Conservation (phyloP, 139 green algal genomes). For the Chlorella sp. region DNA sequence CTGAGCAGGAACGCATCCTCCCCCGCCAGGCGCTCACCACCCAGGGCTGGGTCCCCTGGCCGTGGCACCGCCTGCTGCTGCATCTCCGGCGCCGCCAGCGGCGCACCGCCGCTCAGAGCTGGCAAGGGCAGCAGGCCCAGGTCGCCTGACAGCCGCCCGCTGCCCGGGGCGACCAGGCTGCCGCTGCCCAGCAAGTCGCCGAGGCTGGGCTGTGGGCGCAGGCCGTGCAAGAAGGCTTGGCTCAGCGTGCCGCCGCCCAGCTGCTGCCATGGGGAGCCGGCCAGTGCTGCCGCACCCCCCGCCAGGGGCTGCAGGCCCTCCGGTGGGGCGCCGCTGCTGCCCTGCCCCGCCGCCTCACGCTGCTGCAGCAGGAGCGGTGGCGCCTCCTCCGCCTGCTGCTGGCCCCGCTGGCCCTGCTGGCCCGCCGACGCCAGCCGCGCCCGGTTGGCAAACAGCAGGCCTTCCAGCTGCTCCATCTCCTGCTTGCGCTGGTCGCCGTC, state of each 20-base stretch:
- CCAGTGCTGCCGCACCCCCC: not conserved
- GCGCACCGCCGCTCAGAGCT: not conserved
- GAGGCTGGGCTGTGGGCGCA: not conserved
- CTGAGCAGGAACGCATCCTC: slow-evolving; percentile 19
- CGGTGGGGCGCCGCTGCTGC: not conserved
- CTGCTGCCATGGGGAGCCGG: not conserved
- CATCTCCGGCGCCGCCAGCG: not conserved
- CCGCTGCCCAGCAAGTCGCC: not conserved
- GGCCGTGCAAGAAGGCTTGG: no score
- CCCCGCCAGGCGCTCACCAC: not conserved
- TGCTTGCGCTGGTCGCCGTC: no score
- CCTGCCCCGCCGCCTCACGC: not conserved
- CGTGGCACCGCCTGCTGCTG: not conserved
- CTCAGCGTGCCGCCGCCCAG: not conserved
- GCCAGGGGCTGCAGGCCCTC: not conserved
- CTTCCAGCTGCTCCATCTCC: no score
- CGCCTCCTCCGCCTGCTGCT: not conserved
- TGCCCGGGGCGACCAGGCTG: not conserved
- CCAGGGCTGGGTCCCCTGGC: not conserved
- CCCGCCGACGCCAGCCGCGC: not conserved
- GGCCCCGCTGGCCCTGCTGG: not conserved
- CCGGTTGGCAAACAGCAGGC: not conserved
- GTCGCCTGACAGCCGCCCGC: no score
- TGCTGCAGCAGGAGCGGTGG: not conserved
- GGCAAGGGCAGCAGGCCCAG: no score